Conservation (phyloP, 345 rosid species). For the Dipteronia dyeriana region DNA sequence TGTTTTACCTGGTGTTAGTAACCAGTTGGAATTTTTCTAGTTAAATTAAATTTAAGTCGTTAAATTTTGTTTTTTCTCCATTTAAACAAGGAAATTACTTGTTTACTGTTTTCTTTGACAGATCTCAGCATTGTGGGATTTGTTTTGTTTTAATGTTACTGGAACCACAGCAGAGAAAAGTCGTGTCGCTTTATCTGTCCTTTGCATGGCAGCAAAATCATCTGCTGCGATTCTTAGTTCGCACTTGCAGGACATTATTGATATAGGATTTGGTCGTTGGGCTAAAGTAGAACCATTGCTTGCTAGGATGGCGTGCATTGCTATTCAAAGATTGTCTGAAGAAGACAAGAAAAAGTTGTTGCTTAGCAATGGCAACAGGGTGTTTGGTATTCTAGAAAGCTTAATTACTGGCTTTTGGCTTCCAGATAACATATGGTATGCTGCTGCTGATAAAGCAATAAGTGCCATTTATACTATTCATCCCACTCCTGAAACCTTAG, state of each 20-base stretch:
- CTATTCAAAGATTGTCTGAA: slow-evolving; percentile 80
- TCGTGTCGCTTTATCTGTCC: slow-evolving; percentile 87
- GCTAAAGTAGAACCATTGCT: slow-evolving; percentile 94
- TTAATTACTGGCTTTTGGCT: slow-evolving; percentile 83
- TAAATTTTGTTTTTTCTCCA: background rate
- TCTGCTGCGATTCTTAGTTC: slow-evolving; percentile 75
- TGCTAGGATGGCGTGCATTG: slow-evolving; percentile 89
- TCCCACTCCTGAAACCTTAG: slow-evolving; percentile 86
- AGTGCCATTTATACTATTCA: slow-evolving; percentile 71
- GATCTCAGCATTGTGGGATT: slow-evolving; percentile 95
- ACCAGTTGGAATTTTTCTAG: background rate
- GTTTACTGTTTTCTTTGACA: slow-evolving; percentile 33
- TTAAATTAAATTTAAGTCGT: background rate
- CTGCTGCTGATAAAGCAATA: slow-evolving; percentile 95
- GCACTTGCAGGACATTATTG: slow-evolving; percentile 92
- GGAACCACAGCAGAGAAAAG: slow-evolving; percentile 93
- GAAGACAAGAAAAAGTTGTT: slow-evolving; percentile 82
- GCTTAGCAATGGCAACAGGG: slow-evolving; percentile 64
- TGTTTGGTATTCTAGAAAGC: slow-evolving; percentile 76
- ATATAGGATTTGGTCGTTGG: slow-evolving; percentile 99
- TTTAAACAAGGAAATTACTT: background rate
- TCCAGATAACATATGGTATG: slow-evolving; percentile 83
- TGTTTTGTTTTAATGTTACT: slow-evolving; percentile 87
- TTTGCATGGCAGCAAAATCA: slow-evolving; percentile 98
- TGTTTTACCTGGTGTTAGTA: slow-evolving; percentile 3